phyloP scores from a whole-genome alignment of 1,139 yeast genomes.

The Scheffersomyces illinoinensis region DNA sequence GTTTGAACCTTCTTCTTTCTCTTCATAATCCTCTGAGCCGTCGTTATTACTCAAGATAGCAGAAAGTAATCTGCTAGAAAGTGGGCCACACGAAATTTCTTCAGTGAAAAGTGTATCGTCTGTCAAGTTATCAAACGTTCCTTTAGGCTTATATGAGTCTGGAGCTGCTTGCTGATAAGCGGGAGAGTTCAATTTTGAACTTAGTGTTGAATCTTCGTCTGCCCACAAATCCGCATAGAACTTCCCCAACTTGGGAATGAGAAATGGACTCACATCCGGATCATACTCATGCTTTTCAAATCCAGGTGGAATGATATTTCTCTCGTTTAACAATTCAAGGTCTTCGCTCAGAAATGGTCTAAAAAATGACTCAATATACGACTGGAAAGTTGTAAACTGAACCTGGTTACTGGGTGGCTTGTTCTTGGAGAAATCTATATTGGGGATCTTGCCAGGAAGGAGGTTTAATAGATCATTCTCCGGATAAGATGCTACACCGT shows the following conservation, averaged over 20 bases:
- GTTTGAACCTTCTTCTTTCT: conserved; percentile 9
- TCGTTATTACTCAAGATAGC: conserved; percentile 69
- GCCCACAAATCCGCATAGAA: conserved; percentile 83
- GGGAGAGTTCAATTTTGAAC: conserved; percentile 40
- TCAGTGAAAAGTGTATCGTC: conserved; percentile 73
- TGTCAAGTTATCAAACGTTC: conserved; percentile 55
- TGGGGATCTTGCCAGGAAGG: conserved; percentile 87
- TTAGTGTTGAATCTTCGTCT: conserved; percentile 66
- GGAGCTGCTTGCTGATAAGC: conserved; percentile 39
- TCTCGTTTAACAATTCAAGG: conserved; percentile 66
- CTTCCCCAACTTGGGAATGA: conserved; percentile 84
- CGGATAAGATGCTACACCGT: conserved; percentile 91
- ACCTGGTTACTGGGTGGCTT: conserved; percentile 88
- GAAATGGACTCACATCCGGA: conserved; percentile 64
- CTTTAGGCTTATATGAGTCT: conserved; percentile 59
- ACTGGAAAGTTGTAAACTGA: conserved; percentile 83
- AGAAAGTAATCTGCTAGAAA: conserved; percentile 79
- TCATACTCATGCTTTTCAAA: conserved; percentile 54
- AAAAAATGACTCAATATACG: conserved; percentile 84
- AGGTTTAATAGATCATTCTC: conserved; percentile 69
- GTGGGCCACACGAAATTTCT: conserved; percentile 86
- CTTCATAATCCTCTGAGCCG: conserved; percentile 31
- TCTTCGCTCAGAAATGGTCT: conserved; percentile 80
- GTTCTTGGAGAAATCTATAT: conserved; percentile 78
- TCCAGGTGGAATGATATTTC: conserved; percentile 55